These are phyloP conservation scores for Phytopythium helicoides DNA, from an alignment of 352 stramenopile genomes.

Conservation along the genomic window DNA sequence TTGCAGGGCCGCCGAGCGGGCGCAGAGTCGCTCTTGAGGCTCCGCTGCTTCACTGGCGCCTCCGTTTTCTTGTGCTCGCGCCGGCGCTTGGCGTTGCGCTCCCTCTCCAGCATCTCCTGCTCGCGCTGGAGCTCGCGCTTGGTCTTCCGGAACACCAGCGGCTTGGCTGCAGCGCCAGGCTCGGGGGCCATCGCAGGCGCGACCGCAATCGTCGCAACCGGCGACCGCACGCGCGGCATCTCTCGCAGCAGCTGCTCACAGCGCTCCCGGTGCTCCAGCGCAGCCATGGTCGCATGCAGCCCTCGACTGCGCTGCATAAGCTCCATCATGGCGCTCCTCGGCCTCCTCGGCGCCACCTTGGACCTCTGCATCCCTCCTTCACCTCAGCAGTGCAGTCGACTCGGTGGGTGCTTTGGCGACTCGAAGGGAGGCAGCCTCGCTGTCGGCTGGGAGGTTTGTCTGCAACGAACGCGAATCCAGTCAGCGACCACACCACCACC, in stretches of 20 bases:
- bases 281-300: slow-evolving; percentile 26
- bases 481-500: too few relatives aligned
- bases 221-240: slow-evolving; percentile 15
- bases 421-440: slow-evolving; percentile 1
- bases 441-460: not conserved
- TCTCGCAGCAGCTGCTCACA: slow-evolving; percentile 14
- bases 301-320: slow-evolving; percentile 35
- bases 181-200: not conserved
- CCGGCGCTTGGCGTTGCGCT: slow-evolving; percentile 17
- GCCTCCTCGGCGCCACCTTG: slow-evolving; percentile 38
- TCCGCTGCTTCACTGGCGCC: not conserved
- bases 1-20: slow-evolving; percentile 9
- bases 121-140: slow-evolving; percentile 53
- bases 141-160: slow-evolving; percentile 50
- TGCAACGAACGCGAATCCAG: too few relatives aligned
- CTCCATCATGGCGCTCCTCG: slow-evolving; percentile 22
- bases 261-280: slow-evolving; percentile 38
- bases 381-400: not conserved
- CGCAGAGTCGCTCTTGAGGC: not conserved
- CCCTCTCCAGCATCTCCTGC: slow-evolving; percentile 19
- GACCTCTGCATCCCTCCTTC: slow-evolving; percentile 14
- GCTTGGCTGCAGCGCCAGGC: slow-evolving; percentile 17
- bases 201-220: not conserved
- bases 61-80: slow-evolving; percentile 6
- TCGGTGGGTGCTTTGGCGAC: not conserved